Conservation (phyloP, 192 early-diverging fungal genomes). For the Piromyces finnis region DNA sequence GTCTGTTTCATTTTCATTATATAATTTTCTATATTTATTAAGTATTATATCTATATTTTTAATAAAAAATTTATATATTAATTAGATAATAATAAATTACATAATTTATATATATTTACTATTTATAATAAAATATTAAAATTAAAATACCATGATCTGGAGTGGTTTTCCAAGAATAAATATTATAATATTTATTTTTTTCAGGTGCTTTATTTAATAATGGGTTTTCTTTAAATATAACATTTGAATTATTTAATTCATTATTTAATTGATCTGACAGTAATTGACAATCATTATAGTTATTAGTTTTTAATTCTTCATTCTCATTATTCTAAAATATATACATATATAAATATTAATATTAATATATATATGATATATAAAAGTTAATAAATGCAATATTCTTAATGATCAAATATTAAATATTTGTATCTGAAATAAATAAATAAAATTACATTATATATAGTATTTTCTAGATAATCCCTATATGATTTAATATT, state of each 20-base stretch:
- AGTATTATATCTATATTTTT: no score
- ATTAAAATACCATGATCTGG: neutral
- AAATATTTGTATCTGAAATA: neutral
- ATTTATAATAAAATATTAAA: neutral
- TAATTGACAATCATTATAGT: neutral
- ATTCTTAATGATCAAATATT: no score
- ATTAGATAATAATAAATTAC: neutral
- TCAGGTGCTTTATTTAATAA: neutral
- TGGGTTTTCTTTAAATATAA: neutral
- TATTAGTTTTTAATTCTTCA: neutral
- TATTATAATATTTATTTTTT: neutral
- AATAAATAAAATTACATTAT: neutral
- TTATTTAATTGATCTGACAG: neutral
- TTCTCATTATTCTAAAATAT: neutral
- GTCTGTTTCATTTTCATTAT: neutral
- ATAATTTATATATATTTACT: neutral
- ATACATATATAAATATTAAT: neutral
- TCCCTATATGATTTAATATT: neutral
- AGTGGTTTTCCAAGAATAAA: neutral
- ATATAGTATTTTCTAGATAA: neutral
- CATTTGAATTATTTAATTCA: neutral
- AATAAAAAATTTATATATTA: no score
- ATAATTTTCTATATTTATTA: neutral
- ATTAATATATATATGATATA: neutral
- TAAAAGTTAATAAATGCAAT: no score